Evolutionary conservation across 2,329 filamentous ascomycete genomes (phyloP).

Genomic region (Penicillium psychrosexuale): DNA sequence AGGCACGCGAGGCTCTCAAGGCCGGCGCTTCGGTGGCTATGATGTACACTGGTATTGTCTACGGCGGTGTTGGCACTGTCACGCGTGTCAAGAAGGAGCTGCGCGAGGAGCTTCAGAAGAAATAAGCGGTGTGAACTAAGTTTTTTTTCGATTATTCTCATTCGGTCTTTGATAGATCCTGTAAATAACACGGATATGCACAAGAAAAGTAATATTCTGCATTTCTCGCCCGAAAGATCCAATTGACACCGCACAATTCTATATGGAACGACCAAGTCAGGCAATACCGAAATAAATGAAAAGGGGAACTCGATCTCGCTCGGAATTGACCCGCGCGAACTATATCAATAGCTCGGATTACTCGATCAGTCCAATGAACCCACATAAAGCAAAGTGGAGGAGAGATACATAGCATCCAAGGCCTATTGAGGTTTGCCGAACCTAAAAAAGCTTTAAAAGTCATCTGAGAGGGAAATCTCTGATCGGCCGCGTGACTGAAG

Average conservation of each 20-base stretch:
- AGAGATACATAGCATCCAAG: neutral
- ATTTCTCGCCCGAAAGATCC: conserved; percentile 2
- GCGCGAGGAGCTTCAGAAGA: conserved; percentile 36
- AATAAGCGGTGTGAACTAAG: conserved; percentile 20
- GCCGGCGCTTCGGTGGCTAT: conserved; percentile 88
- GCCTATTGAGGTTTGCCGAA: neutral
- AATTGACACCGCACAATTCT: neutral
- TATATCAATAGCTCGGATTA: conserved; percentile 18
- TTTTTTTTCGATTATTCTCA: neutral
- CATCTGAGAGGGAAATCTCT: conserved; percentile 10
- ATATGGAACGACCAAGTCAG: neutral
- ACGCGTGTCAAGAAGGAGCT: conserved; percentile 51
- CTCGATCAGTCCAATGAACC: conserved; percentile 13
- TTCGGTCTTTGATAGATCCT: conserved; percentile 9
- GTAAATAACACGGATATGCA: conserved; percentile 21
- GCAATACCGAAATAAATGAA: neutral
- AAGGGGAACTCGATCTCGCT: neutral
- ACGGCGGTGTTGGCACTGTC: conserved; percentile 61
- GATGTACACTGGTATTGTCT: conserved; percentile 77
- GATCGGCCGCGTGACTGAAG: conserved; percentile 1
- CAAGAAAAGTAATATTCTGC: neutral
- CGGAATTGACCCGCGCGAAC: neutral
- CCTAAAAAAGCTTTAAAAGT: neutral
- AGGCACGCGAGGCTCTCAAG: conserved; percentile 77
- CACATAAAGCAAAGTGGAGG: neutral